Evolutionary conservation across 1,139 yeast genomes (phyloP), one percentile per base, ranked within the genome.

Genomic region (Diutina catenulata): DNA sequence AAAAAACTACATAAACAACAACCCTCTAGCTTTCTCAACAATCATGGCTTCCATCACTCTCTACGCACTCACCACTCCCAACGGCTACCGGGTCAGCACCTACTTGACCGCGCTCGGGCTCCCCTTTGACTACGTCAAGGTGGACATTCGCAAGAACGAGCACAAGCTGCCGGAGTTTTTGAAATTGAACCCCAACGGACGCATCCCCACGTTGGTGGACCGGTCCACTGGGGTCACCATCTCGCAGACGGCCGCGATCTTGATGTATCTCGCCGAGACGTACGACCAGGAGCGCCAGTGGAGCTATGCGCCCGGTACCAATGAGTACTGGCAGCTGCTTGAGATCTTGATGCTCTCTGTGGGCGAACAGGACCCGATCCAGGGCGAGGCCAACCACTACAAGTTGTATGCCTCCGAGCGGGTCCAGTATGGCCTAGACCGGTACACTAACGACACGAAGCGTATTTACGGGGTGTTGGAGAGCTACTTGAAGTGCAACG

Each of bases 281-380:
- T 76, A 71, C 50, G 83, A 76, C 49, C 64, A 55, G 40, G 73
- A 71, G 23, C 52, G 67, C 45, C 67, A 69, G 50, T 70, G 54
- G 48, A 65, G 72, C 31, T 75, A 62, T 47, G 60, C 59, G 6
- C 47, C 47, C 18, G 74, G 72, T 3, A 55, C 75, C 15, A 56
- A 51, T 22, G 57, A 63, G 37, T 74, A 73, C 53, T 74, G 67
- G 53, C 68, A 64, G 45, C 64, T 66, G 47, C 49, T 70, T 42
- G 76, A 74, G 43, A 63, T 76, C 65, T 45, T 69, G 14, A 60
- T 64, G 39, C 75, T 73, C 60, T 80, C 73, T 51, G 65, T 72
- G 55, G 72, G 77, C 0, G 78, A 78, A 5, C 56, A 71, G 38
- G 77, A 80, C 19, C 80, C 82, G 40, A 70, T 70, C 66, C 74